Percentiles rank a stretch among this genome's conserved stretches.
Conservation (phyloP, 2,329 filamentous ascomycete species). For the Penicillium sp. region DNA sequence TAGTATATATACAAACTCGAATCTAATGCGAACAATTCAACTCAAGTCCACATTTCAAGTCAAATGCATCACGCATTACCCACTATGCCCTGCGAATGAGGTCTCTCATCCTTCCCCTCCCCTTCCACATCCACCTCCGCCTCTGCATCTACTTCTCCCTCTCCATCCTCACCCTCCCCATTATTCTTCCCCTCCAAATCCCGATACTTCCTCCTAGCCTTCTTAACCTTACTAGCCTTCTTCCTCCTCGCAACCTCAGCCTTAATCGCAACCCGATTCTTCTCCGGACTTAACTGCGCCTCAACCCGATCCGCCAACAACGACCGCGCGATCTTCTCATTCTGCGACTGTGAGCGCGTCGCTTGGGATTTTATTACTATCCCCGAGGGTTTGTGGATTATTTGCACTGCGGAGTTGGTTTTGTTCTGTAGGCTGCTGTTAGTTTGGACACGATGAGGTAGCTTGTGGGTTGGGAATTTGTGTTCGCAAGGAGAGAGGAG, state of each 20-base stretch:
- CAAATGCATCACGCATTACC: too few relatives aligned
- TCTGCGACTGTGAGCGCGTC: constrained; percentile 83
- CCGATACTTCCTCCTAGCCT: constrained; percentile 50
- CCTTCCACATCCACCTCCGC: neutral
- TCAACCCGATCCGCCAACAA: constrained; percentile 80
- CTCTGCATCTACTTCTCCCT: constrained; percentile 16
- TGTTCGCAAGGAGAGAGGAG: too few relatives aligned
- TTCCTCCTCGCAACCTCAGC: constrained; percentile 73
- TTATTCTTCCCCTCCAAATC: constrained; percentile 34
- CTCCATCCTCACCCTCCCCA: constrained; percentile 15
- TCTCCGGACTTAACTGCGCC: constrained; percentile 65
- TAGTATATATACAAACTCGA: too few relatives aligned
- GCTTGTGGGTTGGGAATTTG: too few relatives aligned
- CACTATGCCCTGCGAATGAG: too few relatives aligned
- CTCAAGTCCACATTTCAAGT: too few relatives aligned
- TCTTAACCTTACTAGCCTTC: constrained; percentile 50
- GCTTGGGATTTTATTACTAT: constrained; percentile 94
- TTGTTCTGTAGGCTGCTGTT: constrained; percentile 72
- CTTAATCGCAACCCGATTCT: constrained; percentile 81
- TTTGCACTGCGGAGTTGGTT: constrained; percentile 91
- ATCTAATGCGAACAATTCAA: too few relatives aligned
- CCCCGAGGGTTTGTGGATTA: constrained; percentile 87
- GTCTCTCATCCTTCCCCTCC: neutral
- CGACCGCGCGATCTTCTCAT: constrained; percentile 80
- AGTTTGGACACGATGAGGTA: neutral